Evolutionary conservation across 495 filamentous ascomycete species (phyloP).

Genomic region (Penicillium soppii): DNA sequence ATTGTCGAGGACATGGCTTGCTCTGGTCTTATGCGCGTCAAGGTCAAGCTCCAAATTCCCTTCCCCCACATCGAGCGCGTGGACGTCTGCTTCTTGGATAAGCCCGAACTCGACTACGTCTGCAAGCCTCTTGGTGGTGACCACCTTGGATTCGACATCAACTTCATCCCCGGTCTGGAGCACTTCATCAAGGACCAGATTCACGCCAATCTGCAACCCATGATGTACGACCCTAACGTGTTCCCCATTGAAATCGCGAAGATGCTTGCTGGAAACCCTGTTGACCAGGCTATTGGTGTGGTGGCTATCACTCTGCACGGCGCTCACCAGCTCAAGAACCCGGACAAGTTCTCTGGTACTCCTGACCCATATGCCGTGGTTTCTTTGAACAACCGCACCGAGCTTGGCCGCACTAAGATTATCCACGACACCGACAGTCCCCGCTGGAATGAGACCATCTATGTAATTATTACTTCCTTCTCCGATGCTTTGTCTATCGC

Average conservation of each 20-base stretch:
- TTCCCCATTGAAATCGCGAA: conserved; percentile 99
- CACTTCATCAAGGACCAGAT: conserved; percentile 94
- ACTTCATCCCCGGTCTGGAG: conserved; percentile 94
- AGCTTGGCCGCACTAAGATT: conserved; percentile 85
- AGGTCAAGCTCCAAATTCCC: conserved; percentile 92
- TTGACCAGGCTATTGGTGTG: conserved; percentile 95
- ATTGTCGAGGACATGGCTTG: conserved; percentile 98
- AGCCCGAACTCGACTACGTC: conserved; percentile 84
- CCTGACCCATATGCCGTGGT: conserved; percentile 88
- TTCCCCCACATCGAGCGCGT: conserved; percentile 94
- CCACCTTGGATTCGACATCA: conserved; percentile 94
- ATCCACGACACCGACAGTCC: conserved; percentile 82
- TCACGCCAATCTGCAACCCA: conserved; percentile 84
- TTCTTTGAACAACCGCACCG: conserved; percentile 77
- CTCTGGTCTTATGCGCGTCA: conserved; percentile 90
- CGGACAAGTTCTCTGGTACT: conserved; percentile 89
- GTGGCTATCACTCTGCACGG: conserved; percentile 88
- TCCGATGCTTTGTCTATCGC: conserved; percentile 80
- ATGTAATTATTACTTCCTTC: conserved; percentile 87
- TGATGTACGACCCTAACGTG: conserved; percentile 97
- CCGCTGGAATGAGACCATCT: conserved; percentile 94
- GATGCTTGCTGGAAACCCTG: conserved; percentile 91
- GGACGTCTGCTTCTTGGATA: conserved; percentile 82
- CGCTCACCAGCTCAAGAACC: conserved; percentile 88
- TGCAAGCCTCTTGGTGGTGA: conserved; percentile 98